These are phyloP conservation scores for Blastocystis sp. DNA, from an alignment of 352 stramenopile species.

Conservation along the genomic window DNA sequence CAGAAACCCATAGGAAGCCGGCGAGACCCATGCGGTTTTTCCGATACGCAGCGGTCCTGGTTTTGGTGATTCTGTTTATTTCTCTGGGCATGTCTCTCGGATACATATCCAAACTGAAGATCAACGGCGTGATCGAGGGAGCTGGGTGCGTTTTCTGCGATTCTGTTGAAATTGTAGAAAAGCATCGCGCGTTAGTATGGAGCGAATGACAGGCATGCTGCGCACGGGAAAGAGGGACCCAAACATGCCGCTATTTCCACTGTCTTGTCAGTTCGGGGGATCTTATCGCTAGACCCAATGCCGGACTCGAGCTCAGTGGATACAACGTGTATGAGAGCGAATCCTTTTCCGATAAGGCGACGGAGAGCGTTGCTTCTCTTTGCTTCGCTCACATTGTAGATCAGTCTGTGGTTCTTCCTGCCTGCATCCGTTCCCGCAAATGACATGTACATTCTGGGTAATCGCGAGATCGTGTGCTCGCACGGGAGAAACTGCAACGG, in stretches of 20 bases:
- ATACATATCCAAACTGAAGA: conserved; percentile 32
- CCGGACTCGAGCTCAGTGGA: conserved; percentile 48
- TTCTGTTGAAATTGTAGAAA: conserved; percentile 6
- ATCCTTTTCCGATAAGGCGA: conserved; percentile 3
- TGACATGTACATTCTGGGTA: conserved; percentile 43
- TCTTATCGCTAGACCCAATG: conserved; percentile 7
- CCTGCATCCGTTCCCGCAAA: neutral
- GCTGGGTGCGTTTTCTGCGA: neutral
- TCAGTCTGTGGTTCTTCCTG: conserved; percentile 46
- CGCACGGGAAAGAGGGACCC: too few species aligned
- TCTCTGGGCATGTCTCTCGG: conserved; percentile 5
- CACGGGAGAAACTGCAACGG: neutral
- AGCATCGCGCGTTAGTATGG: neutral
- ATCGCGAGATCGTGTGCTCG: conserved; percentile 51
- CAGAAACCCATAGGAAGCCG: neutral
- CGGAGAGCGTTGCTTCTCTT: neutral
- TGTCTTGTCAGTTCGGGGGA: neutral
- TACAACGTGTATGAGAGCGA: conserved; percentile 19
- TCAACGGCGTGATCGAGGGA: neutral
- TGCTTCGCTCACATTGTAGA: neutral
- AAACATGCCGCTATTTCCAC: neutral
- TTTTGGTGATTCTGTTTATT: conserved; percentile 15
- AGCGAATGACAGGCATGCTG: too few species aligned
- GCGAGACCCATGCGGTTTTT: neutral
- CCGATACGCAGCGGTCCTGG: neutral